A percentile compares a stretch with the other conserved stretches of the same genome.
Evolutionary conservation across 345 rosid genomes (phyloP).

Genomic region (Anastatica hierochuntica): DNA sequence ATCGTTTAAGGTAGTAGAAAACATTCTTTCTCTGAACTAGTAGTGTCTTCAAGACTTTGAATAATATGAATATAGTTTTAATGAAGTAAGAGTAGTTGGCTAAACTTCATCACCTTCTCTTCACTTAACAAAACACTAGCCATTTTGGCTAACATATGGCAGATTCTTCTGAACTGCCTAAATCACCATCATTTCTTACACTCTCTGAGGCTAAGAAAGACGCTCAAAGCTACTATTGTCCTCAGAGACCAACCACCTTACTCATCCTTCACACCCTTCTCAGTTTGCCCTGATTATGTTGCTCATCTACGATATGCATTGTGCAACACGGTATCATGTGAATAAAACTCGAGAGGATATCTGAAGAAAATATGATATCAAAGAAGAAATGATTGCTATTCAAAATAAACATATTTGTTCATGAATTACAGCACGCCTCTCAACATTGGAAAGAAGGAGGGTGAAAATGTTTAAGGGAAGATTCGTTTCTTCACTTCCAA

Average conservation of each 20-base stretch:
- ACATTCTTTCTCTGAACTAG: background rate
- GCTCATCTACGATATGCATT: too few species aligned
- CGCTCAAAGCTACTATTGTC: background rate
- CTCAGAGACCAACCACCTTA: conserved; percentile 6
- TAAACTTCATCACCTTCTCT: background rate
- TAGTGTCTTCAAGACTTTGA: conserved; percentile 2
- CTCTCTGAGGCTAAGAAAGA: background rate
- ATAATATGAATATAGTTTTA: background rate
- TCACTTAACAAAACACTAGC: too few species aligned
- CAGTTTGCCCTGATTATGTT: too few species aligned
- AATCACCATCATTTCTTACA: background rate
- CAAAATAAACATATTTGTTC: conserved; percentile 13
- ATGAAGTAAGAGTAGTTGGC: too few species aligned
- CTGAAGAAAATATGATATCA: too few species aligned
- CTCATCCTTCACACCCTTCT: conserved; percentile 9
- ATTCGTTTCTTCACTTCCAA: conserved; percentile 36
- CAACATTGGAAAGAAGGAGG: background rate
- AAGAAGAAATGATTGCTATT: background rate
- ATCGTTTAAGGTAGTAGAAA: background rate
- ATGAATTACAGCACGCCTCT: conserved; percentile 17
- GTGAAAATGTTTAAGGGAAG: background rate
- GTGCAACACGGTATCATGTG: too few species aligned
- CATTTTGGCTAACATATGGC: too few species aligned
- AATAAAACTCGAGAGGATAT: too few species aligned
- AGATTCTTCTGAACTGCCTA: background rate